Conservation (phyloP, 306 rosid species). For the Glycine tomentella region DNA sequence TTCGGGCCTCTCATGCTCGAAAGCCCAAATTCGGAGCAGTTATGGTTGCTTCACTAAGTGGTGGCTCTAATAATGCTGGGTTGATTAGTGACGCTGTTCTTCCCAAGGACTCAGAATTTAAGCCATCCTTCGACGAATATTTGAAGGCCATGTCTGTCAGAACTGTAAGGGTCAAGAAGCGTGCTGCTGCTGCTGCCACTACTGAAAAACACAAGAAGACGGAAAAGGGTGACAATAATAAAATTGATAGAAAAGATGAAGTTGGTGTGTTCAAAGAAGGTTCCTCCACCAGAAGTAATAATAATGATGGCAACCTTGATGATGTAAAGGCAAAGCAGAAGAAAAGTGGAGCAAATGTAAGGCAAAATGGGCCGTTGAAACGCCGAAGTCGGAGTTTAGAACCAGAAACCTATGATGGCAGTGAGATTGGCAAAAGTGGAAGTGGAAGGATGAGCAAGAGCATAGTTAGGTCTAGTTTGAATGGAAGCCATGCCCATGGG, state of each 20-base stretch:
- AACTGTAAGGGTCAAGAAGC: conserved; percentile 51
- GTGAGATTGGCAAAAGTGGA: conserved; percentile 17
- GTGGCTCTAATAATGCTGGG: conserved; percentile 51
- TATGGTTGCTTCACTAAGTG: conserved; percentile 57
- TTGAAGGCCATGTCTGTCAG: conserved; percentile 79
- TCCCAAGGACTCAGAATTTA: conserved; percentile 65
- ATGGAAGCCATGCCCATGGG: conserved; percentile 5
- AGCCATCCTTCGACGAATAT: conserved; percentile 80
- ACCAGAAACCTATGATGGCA: conserved; percentile 39
- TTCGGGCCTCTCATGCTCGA: conserved; percentile 28
- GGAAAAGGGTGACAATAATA: conserved; percentile 40
- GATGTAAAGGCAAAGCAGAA: conserved; percentile 46
- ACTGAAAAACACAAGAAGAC: conserved; percentile 45
- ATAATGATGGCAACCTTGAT: conserved; percentile 43
- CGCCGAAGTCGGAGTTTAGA: conserved; percentile 45
- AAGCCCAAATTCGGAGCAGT: conserved; percentile 45
- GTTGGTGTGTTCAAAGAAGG: conserved; percentile 28
- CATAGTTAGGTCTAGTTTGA: conserved; percentile 25
- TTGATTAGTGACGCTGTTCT: conserved; percentile 50
- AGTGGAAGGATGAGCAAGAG: conserved; percentile 34
- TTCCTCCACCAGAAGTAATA: conserved; percentile 34
- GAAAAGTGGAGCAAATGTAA: conserved; percentile 42
- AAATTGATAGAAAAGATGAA: conserved; percentile 39
- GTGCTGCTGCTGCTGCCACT: neutral
- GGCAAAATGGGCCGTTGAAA: conserved; percentile 43